Evolutionary conservation across 73 alveolate species (phyloP).

Genomic region (Effrenium voratum): DNA sequence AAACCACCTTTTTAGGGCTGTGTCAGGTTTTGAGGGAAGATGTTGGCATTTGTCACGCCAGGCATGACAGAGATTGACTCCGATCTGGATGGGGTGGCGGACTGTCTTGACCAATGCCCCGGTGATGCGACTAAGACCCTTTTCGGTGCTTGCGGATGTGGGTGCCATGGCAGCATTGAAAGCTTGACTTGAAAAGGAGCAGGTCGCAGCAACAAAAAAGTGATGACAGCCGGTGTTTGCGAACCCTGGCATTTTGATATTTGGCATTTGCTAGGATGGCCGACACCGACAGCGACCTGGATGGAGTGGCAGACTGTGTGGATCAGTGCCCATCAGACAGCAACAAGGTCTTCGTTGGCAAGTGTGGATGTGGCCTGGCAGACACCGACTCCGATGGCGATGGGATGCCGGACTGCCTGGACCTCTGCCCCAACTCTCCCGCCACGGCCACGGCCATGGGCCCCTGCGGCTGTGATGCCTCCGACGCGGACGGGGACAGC

Average conservation of each 20-base stretch:
- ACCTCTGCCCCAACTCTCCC: not conserved
- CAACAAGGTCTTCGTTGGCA: conserved; percentile 3
- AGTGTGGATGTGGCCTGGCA: conserved; percentile 13
- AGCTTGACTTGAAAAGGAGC: not conserved
- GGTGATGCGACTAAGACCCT: conserved; percentile 42
- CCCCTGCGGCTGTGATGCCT: conserved; percentile 31
- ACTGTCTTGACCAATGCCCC: conserved; percentile 76
- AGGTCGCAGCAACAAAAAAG: not conserved
- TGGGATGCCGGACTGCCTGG: conserved; percentile 41
- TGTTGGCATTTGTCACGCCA: too few relatives aligned
- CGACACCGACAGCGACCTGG: conserved; percentile 36
- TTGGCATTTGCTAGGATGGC: conserved; percentile 18
- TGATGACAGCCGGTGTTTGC: not conserved
- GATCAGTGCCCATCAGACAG: conserved; percentile 41
- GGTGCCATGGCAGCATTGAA: not conserved
- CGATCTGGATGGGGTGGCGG: conserved; percentile 54
- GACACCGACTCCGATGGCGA: conserved; percentile 55
- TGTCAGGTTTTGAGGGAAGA: too few relatives aligned
- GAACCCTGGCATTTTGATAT: too few relatives aligned
- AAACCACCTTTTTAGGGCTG: too few relatives aligned
- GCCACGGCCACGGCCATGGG: not conserved
- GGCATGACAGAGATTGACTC: conserved; percentile 61
- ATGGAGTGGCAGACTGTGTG: conserved; percentile 62
- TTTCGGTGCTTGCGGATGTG: conserved; percentile 59
- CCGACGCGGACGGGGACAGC: conserved; percentile 36